Percentiles rank a stretch among this genome's conserved stretches.
phyloP scores from a whole-genome alignment of 2,329 filamentous ascomycete genomes.

The Xylariaceae sp. region DNA sequence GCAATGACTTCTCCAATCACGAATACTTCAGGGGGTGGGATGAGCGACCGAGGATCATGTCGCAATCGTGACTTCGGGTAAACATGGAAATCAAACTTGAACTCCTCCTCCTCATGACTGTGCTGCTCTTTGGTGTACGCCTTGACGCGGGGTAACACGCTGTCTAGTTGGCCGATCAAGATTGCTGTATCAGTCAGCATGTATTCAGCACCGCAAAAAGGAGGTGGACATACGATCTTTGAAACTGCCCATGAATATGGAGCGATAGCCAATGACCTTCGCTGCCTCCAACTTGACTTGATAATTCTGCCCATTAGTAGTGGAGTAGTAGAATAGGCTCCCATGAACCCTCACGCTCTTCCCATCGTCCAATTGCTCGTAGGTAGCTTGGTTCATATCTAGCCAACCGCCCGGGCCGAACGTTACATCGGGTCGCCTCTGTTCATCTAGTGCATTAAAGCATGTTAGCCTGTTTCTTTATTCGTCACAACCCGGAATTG shows the following conservation, averaged over 20 bases:
- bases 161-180: conserved; percentile 40
- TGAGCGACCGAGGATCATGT: background rate
- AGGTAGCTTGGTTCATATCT: conserved; percentile 39
- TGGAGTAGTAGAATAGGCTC: conserved; percentile 35
- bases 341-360: conserved; percentile 40
- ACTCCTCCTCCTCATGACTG: conserved; percentile 22
- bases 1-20: conserved; percentile 48
- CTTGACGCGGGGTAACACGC: conserved; percentile 33
- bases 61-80: conserved; percentile 41
- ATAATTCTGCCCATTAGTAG: conserved; percentile 30
- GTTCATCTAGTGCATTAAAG: conserved; percentile 39
- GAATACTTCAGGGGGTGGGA: conserved; percentile 37
- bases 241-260: conserved; percentile 45
- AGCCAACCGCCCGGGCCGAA: conserved; percentile 49
- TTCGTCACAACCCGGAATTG: too few species aligned
- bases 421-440: conserved; percentile 49
- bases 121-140: conserved; percentile 25
- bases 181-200: conserved; percentile 32
- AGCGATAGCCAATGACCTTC: conserved; percentile 40
- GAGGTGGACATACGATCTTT: conserved; percentile 35
- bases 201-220: background rate
- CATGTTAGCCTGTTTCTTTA: too few species aligned
- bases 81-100: conserved; percentile 42
- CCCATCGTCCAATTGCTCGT: conserved; percentile 41
- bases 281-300: conserved; percentile 50